Base-by-base conservation (phyloP, 305 asterid species). In the Solanum chacoense region DNA sequence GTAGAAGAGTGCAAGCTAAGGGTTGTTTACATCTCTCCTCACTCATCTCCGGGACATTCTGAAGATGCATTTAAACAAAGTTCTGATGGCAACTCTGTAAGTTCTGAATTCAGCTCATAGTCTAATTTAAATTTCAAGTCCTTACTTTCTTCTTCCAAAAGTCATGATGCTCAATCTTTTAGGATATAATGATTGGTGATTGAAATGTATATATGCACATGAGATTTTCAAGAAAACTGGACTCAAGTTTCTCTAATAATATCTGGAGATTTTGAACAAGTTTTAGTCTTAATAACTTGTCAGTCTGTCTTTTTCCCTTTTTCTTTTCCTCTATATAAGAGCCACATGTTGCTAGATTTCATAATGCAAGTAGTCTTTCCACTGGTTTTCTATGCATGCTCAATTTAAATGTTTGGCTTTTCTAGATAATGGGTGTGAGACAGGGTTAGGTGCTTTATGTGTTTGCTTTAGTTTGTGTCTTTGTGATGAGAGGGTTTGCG, bases 1-100 rank as follows among this genome's bases (percentile, higher is more conserved):
- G 85, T 95, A 73, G 96, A 95, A 88, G 98, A 95, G 88, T 89
- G 92, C 91, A 96, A 95, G 92, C 96, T 96, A 26, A 93, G 92
- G 93, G 99, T 96, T 72, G 90, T 93, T 26, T 96, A 96, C 89
- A 71, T 90, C 45, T 85, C 91, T 83, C 93, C 97, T 55, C 88
- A 88, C 67, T 85, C 94, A 8, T 88, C 91, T 75, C 37, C 88
- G 34, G 93, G 89, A 37, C 88, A 38, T 22, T 59, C 87, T 5
- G 92, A 90, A 71, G 92, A 92, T 73, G 91, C 84, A 36, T 74
- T 75, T 76, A 89, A 85, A 84, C 92, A 75, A 85, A 80, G 85
- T 85, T 78, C 31, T 14, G 93, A 93, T 84, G 75, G 85, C 13
- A 91, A 87, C 89, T 85, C 88, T 59, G 97, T 96, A 75, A 91